Conservation (phyloP, 2,329 filamentous ascomycete species). For the Cordyceps javanica region DNA sequence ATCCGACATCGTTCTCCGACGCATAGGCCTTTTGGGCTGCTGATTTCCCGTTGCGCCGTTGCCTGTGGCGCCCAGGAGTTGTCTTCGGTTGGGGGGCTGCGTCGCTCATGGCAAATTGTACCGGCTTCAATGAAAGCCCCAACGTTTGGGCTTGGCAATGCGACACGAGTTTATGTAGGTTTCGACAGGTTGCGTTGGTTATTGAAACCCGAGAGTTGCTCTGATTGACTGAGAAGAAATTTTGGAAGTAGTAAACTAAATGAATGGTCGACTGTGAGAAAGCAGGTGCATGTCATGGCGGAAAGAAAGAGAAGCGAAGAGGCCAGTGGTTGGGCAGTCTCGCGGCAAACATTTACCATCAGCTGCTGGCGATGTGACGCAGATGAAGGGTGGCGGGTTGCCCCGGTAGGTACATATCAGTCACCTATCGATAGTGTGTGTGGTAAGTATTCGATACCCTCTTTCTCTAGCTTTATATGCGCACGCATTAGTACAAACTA, state of each 20-base stretch:
- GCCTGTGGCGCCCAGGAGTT: slow-evolving; percentile 31
- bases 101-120: slow-evolving; percentile 26
- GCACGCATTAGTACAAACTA: neutral
- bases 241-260: neutral
- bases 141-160: neutral
- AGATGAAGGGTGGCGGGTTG: slow-evolving; percentile 13
- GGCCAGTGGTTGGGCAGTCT: neutral
- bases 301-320: slow-evolving; percentile 6
- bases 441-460: neutral
- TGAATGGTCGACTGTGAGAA: neutral
- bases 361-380: slow-evolving; percentile 11
- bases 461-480: neutral
- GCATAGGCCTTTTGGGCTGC: slow-evolving; percentile 49
- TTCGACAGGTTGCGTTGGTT: neutral
- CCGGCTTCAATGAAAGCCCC: neutral
- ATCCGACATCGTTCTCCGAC: slow-evolving; percentile 47
- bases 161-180: neutral
- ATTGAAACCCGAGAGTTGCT: neutral
- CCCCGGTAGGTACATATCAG: slow-evolving; percentile 15
- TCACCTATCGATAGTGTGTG: slow-evolving; percentile 8
- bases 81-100: slow-evolving; percentile 26
- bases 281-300: slow-evolving; percentile 7
- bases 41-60: slow-evolving; percentile 34
- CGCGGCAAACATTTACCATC: slow-evolving; percentile 1
- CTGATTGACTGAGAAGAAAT: neutral